phyloP scores from a whole-genome alignment of 805 yeast genomes.

The Citeromyces matritensis region DNA sequence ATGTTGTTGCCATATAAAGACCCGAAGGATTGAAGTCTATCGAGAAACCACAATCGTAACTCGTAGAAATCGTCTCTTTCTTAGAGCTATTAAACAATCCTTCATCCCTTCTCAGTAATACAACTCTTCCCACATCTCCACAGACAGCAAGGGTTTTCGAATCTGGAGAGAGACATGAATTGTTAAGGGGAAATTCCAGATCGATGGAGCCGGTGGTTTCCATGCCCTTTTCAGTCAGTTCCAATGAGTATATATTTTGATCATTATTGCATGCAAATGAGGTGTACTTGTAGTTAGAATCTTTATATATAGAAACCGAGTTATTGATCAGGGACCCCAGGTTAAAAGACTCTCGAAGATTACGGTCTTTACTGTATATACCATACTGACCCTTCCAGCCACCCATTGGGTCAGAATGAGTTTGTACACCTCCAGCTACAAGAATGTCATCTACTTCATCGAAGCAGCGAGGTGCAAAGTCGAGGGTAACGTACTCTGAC shows the following conservation, averaged over 20 bases:
- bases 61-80: conserved; percentile 12
- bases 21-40: conserved; percentile 71
- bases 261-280: conserved; percentile 80
- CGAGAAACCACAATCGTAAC: conserved; percentile 73
- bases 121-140: conserved; percentile 65
- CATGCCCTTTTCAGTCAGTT: conserved; percentile 30
- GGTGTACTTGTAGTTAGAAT: conserved; percentile 26
- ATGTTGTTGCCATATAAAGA: conserved; percentile 56
- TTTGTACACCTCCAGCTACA: conserved; percentile 29
- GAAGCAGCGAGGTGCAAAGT: conserved; percentile 60
- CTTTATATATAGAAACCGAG: conserved; percentile 42
- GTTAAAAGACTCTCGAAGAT: conserved; percentile 30
- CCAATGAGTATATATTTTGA: conserved; percentile 48
- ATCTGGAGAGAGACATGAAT: conserved; percentile 56
- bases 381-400: conserved; percentile 52
- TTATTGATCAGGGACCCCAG: conserved; percentile 79
- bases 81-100: conserved; percentile 12
- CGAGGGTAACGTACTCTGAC: conserved; percentile 21
- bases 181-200: conserved; percentile 58
- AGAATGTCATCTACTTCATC: conserved; percentile 34
- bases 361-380: conserved; percentile 33
- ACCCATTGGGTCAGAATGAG: conserved; percentile 11
- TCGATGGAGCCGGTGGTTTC: conserved; percentile 25
- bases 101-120: conserved; percentile 31
- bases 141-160: conserved; percentile 43